Evolutionary conservation across 371 early-diverging fungal species (phyloP), one percentile per base, ranked within the genome.

Genomic region (Syncephalastrum monosporum): DNA sequence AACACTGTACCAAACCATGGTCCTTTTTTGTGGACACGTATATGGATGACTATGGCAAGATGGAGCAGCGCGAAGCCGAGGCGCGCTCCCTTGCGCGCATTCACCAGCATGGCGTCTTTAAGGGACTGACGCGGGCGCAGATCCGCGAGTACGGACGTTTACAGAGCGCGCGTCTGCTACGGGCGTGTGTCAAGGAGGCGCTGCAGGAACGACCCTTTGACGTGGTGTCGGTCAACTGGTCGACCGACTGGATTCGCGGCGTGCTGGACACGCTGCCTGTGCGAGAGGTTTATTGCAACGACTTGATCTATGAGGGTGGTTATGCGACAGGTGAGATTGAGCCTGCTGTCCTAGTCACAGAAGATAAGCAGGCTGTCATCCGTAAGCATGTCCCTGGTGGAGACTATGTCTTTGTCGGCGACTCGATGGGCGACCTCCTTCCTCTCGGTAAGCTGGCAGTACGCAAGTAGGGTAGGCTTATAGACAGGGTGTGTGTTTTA

Each of bases 241-340:
- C 78, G 2, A 74, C 72, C 27, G 78, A 77, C 19, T 77, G 78
- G 78, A 72, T 77, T n/a, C 58, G 59, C 3, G 78, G 78, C 0
- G 55, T 67, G 1, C 47, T 74, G 7, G 41, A 52, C 0, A 57
- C 63, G 4, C 42, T 65, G 4, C 50, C 21, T 3, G n/a, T 71
- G 12, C 16, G 41, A 23, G 65, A 73, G 6, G 61, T 77, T 23
- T 59, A 58, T 38, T 63, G 65, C 43, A 77, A 77, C 47, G 78
- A 74, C 50, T 49, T 74, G 8, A 50, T 42, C 1, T 73, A 62
- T 50, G 41, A 47, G 10, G 12, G 38, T 10, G 55, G 45, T 1
- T 41, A 42, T 8, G 64, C 64, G 2, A 72, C 77, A 15, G 77
- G 77, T 14, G 44, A 63, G 3, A 77, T 77, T 13, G 16, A 52